Evolutionary conservation across 1,139 yeast species (phyloP), one percentile per base, ranked within the genome.

Genomic region (Zhuliangozyma blackwelliae): DNA sequence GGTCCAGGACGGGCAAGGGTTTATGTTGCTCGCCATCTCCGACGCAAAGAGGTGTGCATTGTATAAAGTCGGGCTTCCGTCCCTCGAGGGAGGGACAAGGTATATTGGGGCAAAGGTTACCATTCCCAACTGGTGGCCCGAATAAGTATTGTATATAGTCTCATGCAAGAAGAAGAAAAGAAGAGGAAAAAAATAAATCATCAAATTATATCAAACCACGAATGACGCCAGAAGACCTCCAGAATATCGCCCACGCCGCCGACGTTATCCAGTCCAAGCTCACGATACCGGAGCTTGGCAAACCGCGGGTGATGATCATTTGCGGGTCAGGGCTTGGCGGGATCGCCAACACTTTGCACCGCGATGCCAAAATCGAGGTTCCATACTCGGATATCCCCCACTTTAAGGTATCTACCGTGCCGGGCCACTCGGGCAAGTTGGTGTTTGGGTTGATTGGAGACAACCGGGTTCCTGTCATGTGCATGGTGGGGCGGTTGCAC

Each of bases 321-420:
- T 90, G 97, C 64, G 97, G 98, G 5, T 87, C 97, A 3, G 97
- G 97, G 0, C 69, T 92, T 11, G 95, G 96, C 8, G 95, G 95
- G 0, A 82, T 92, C 37, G 83, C 92, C 2, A 66, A 76, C 36
- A 60, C 71, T 44, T 55, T 82, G 40, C 58, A 61, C 27, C 50
- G 64, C 2, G 64, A 61, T 33, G 57, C 75, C 33, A 58, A 55
- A 38, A 57, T 75, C 29, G 76, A 72, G 48, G 69, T 92, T 26
- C 64, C 81, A 1, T 92, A 89, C 55, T 50, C 59, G 5, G 69
- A 73, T 1, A 85, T 92, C 35, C 97, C 97, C 0, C 88, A 94
- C 1, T 90, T 90, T 60, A 75, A 75, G 52, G 55, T 64, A 1
- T 84, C 96, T 2, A 90, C 97, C 0, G 96, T 90, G 2, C 79